A percentile compares a stretch with the other conserved stretches of the same genome.
phyloP scores from a whole-genome alignment of 1,139 yeast species.

The Yarrowia galli region DNA sequence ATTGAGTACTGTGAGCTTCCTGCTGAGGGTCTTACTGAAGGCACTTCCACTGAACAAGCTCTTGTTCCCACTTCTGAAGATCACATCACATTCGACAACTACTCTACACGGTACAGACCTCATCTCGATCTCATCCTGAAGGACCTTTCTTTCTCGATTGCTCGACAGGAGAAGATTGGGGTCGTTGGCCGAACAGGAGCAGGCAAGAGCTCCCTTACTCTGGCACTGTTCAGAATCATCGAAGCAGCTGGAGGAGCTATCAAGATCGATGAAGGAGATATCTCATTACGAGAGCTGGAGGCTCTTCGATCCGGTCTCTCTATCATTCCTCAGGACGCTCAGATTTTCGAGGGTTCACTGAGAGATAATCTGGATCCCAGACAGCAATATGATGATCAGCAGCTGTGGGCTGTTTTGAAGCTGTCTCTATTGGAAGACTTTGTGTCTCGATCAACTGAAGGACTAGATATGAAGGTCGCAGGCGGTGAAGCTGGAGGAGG shows the following conservation, averaged over 20 bases:
- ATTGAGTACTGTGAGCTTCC: conserved; percentile 69
- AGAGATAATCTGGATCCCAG: conserved; percentile 75
- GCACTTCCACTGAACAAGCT: conserved; percentile 51
- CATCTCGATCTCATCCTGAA: conserved; percentile 63
- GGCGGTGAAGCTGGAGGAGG: conserved; percentile 71
- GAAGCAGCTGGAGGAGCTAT: conserved; percentile 68
- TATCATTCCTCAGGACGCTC: conserved; percentile 81
- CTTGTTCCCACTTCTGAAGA: conserved; percentile 59
- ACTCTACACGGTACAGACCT: conserved; percentile 68
- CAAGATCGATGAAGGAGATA: conserved; percentile 64
- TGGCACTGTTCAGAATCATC: conserved; percentile 75
- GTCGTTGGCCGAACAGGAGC: conserved; percentile 89
- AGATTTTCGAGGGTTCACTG: conserved; percentile 68
- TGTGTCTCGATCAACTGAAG: conserved; percentile 59
- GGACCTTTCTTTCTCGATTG: conserved; percentile 59
- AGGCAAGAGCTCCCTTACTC: conserved; percentile 75
- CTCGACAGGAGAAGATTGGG: conserved; percentile 73
- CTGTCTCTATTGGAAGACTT: conserved; percentile 83
- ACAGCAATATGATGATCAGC: conserved; percentile 56
- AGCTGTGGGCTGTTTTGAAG: conserved; percentile 72
- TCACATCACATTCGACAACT: conserved; percentile 60
- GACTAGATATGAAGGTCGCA: conserved; percentile 48
- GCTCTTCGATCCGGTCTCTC: conserved; percentile 66
- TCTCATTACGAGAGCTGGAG: conserved; percentile 62
- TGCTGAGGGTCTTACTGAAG: conserved; percentile 59